phyloP scores from a whole-genome alignment of 768 basidiomycete genomes.

The Lentinus tigrinus region DNA sequence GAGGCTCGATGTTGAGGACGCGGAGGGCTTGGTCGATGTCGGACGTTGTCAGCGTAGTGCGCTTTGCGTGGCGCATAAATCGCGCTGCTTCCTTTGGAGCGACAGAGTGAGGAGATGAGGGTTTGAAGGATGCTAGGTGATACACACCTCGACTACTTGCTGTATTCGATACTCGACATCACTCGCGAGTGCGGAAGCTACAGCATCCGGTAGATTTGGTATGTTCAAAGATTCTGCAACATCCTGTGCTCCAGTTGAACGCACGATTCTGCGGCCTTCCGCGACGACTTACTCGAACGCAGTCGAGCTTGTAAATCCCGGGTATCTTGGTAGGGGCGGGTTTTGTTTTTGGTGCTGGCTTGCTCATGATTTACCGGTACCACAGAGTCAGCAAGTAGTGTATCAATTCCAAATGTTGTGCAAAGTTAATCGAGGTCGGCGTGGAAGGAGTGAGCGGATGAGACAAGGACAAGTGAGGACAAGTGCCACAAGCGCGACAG shows the following conservation, averaged over 20 bases:
- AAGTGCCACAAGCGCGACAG: no score
- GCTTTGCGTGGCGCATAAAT: conserved; percentile 92
- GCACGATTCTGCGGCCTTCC: conserved; percentile 2
- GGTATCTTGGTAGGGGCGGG: conserved; percentile 13
- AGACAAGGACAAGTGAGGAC: no score
- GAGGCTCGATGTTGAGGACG: conserved; percentile 92
- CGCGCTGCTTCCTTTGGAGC: conserved; percentile 81
- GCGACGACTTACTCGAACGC: conserved; percentile 26
- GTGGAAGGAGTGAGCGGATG: no score
- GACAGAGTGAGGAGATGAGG: neutral
- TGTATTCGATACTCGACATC: conserved; percentile 97
- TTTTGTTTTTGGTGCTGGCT: conserved; percentile 7
- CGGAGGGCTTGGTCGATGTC: conserved; percentile 95
- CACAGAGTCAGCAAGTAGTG: no score
- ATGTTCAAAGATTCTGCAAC: conserved; percentile 87
- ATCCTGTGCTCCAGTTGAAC: conserved; percentile 52
- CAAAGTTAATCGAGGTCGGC: no score
- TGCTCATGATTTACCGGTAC: conserved; percentile 13
- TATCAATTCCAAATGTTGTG: no score
- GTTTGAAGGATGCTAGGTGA: neutral
- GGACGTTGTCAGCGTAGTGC: conserved; percentile 84
- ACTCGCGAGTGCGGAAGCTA: conserved; percentile 84
- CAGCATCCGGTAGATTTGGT: conserved; percentile 67
- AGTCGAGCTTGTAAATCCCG: conserved; percentile 31
- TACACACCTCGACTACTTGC: conserved; percentile 83